Percentiles rank a stretch among this genome's conserved stretches.
These are phyloP conservation scores for Eragrostis curvula DNA, from an alignment of 176 grass and related monocot species.

Conservation along the genomic window DNA sequence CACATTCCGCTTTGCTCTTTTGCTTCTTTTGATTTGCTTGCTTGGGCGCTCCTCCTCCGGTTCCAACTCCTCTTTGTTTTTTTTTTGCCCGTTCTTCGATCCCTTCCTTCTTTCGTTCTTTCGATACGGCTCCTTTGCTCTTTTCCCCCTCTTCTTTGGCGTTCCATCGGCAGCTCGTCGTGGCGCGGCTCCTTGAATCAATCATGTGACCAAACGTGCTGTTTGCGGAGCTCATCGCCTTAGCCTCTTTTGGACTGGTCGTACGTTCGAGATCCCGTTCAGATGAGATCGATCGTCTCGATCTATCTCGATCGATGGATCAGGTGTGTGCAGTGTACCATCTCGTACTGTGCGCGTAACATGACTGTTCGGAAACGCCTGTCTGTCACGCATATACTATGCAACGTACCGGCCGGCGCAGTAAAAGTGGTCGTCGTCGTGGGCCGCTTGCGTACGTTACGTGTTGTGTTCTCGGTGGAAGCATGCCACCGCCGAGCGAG, in stretches of 20 bases:
- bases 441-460: neutral
- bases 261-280: neutral
- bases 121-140: conserved; percentile 42
- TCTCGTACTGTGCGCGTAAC: neutral
- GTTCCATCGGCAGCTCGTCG: too few species aligned
- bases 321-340: neutral
- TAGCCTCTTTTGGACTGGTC: neutral
- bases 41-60: neutral
- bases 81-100: neutral
- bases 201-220: conserved; percentile 54
- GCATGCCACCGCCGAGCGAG: too few species aligned
- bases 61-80: conserved; percentile 35
- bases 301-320: neutral
- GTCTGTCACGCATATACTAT: neutral
- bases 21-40: conserved; percentile 59
- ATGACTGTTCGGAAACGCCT: neutral
- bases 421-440: conserved; percentile 1
- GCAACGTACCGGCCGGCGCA: too few species aligned
- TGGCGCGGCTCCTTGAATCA: neutral
- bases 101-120: conserved; percentile 29
- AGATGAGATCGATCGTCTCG: conserved; percentile 8
- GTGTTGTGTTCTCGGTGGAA: neutral
- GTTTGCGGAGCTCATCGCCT: neutral
- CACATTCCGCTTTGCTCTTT: conserved; percentile 42
- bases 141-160: conserved; percentile 10